Evolutionary conservation across 352 stramenopile species (phyloP).

Genomic region (Phytophthora hybrid): DNA sequence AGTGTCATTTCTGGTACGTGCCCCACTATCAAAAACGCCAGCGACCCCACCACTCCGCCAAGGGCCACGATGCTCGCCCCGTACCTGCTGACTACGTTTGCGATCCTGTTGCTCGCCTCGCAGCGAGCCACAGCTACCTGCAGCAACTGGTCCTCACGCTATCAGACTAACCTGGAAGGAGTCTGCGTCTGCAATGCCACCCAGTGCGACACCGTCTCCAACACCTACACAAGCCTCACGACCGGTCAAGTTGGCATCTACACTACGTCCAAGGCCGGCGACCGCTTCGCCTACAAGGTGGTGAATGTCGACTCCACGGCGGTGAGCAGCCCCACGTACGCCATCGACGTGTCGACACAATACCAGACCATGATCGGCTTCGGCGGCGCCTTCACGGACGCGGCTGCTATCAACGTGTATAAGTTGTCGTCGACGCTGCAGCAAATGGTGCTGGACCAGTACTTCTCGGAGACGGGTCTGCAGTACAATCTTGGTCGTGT

Average conservation of each 20-base stretch:
- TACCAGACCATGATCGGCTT: constrained; percentile 90
- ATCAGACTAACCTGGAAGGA: constrained; percentile 53
- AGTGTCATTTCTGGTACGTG: too few species aligned
- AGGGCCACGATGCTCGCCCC: constrained; percentile 27
- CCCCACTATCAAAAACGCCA: too few species aligned
- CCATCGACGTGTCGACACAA: constrained; percentile 58
- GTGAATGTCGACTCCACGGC: constrained; percentile 34
- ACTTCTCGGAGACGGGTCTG: constrained; percentile 77
- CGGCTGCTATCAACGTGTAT: constrained; percentile 85
- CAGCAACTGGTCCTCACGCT: constrained; percentile 58
- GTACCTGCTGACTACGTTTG: constrained; percentile 12
- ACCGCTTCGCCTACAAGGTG: constrained; percentile 58
- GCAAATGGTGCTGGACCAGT: constrained; percentile 75
- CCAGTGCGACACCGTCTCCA: constrained; percentile 63
- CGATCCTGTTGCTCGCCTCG: too few species aligned
- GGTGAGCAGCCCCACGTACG: constrained; percentile 45
- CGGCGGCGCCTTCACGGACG: constrained; percentile 91
- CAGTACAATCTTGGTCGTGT: constrained; percentile 88
- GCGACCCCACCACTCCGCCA: too few species aligned
- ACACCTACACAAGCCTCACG: constrained; percentile 52
- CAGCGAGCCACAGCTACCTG: constrained; percentile 33
- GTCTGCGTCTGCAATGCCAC: constrained; percentile 65
- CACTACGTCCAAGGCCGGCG: constrained; percentile 53
- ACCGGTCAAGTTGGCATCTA: constrained; percentile 56
- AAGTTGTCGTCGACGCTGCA: constrained; percentile 66